Evolutionary conservation across 495 filamentous ascomycete genomes (phyloP).

Genomic region (Astrothelium subdiscretum): DNA sequence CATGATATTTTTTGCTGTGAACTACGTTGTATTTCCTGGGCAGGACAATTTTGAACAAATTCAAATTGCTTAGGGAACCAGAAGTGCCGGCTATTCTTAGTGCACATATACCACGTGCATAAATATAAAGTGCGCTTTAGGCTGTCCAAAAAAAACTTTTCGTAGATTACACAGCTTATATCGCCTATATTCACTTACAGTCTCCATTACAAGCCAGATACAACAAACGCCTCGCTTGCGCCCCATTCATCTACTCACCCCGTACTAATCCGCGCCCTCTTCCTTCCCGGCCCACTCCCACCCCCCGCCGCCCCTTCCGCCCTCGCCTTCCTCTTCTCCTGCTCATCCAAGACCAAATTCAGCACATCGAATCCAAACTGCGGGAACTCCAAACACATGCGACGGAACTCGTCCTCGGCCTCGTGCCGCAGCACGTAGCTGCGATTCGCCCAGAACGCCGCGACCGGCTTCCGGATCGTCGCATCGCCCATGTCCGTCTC

Average conservation of each 20-base stretch:
- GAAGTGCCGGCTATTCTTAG: too few relatives aligned
- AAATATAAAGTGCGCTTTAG: too few relatives aligned
- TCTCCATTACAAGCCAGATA: not conserved
- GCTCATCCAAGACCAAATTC: conserved; percentile 50
- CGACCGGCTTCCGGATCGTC: conserved; percentile 68
- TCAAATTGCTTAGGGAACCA: too few relatives aligned
- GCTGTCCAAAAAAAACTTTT: too few relatives aligned
- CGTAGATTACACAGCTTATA: not conserved
- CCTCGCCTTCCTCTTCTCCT: conserved; percentile 43
- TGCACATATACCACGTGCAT: too few relatives aligned
- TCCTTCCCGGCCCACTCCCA: conserved; percentile 29
- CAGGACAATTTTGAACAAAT: too few relatives aligned
- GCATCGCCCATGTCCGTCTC: conserved; percentile 57
- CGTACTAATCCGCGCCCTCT: conserved; percentile 33
- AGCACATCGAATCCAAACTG: conserved; percentile 90
- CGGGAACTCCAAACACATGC: conserved; percentile 77
- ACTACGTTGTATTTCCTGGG: too few relatives aligned
- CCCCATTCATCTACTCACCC: not conserved
- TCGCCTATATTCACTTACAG: not conserved
- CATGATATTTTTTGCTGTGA: too few relatives aligned
- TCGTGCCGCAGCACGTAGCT: conserved; percentile 72
- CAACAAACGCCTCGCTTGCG: not conserved
- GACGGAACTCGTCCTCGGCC: conserved; percentile 68
- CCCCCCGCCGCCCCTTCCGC: conserved; percentile 19
- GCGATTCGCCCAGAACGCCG: conserved; percentile 79